Evolutionary conservation across 805 yeast species (phyloP), one percentile per base, ranked within the genome.

Genomic region (Spathaspora boniae): DNA sequence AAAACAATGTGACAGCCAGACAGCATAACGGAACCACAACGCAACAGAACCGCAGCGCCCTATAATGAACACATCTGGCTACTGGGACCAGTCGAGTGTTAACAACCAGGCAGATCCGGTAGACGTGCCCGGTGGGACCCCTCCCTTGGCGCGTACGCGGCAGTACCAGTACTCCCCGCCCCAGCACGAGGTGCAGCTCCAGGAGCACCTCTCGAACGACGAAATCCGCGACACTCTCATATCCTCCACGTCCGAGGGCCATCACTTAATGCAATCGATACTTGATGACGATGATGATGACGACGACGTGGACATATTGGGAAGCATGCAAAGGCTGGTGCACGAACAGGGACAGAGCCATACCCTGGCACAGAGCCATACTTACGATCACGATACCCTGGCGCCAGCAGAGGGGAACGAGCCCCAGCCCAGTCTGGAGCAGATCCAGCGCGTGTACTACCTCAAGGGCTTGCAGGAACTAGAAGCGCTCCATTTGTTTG

Each of bases 401-500:
- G 38, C 46, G 36, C 16, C 45, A 37, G 19, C 46, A 40, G n/a
- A n/a, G n/a, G n/a, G 16, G 15, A 23, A 9, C 6, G 11, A 21
- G 12, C 14, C 16, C 14, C 68, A 63, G 35, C 69, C 70, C 2
- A 56, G 63, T 14, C 41, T 62, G 26, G 73, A 67, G 40, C 68
- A 65, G 37, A 50, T 63, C 0, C 72, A 65, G 40, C 40, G 58
- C n/a, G 60, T 60, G 1, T 67, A 62, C 46, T 68, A 68, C 36
- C 33, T 51, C 2, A 56, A 52, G 44, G 86, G 84, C 0, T 54
- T 80, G 3, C 68, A 70, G 36, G 76, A 73, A 51, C 55, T 80
- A 37, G 88, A 82, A 39, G 54, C 61, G 9, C 50, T 65, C 20
- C 86, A 84, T 9, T 54, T 86, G 12, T 65, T 77, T 0, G 96